Percentiles rank a stretch among this genome's conserved stretches.
These are phyloP conservation scores for Linanthus parryae DNA, from an alignment of 148 eudicot species.

Conservation along the genomic window DNA sequence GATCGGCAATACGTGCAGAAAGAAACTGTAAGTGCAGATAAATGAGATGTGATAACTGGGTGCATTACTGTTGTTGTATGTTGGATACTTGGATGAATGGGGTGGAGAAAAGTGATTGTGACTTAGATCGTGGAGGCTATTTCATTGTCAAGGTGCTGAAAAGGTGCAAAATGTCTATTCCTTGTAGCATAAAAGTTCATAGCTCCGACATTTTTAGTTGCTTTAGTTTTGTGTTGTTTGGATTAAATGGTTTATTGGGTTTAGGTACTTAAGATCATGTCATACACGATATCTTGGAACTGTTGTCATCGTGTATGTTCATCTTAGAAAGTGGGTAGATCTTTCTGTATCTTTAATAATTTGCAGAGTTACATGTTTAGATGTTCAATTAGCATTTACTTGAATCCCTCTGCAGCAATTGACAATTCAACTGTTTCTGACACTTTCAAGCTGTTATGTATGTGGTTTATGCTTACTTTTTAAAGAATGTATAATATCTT, in stretches of 20 bases:
- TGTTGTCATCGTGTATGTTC: too few species aligned
- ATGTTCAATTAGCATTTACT: too few species aligned
- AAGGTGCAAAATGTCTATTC: conserved; percentile 41
- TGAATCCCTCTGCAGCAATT: too few species aligned
- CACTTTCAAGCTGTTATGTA: too few species aligned
- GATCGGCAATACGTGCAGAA: conserved; percentile 46
- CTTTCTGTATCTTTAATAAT: too few species aligned
- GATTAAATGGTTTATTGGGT: background rate
- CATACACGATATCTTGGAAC: background rate
- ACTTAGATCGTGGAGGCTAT: conserved; percentile 94
- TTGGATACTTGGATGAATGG: conserved; percentile 82
- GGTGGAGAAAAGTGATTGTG: conserved; percentile 64
- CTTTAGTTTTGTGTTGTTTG: background rate
- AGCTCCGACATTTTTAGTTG: background rate
- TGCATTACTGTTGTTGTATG: conserved; percentile 90
- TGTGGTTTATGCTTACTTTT: too few species aligned
- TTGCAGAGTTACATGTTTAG: too few species aligned
- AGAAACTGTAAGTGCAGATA: conserved; percentile 25
- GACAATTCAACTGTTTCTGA: too few species aligned
- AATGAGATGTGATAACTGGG: conserved; percentile 52
- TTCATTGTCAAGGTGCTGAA: conserved; percentile 92
- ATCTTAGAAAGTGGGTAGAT: too few species aligned
- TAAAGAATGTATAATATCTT: too few species aligned
- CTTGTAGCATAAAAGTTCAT: background rate
- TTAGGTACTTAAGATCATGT: background rate